Evolutionary conservation across 495 filamentous ascomycete genomes (phyloP).

Genomic region (Podospora bellae-mahoneyi): DNA sequence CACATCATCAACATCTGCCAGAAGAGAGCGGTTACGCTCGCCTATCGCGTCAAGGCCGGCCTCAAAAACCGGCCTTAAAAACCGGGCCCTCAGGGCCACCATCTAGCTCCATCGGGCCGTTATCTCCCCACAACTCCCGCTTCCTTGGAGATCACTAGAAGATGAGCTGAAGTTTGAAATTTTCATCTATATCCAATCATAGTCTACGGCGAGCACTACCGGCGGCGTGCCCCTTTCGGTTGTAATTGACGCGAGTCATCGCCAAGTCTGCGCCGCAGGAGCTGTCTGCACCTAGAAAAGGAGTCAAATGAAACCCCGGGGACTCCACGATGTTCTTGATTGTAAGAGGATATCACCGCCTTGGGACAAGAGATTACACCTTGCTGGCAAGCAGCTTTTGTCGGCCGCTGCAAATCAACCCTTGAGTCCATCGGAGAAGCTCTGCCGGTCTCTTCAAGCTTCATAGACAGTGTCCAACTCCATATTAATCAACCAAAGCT

Average conservation of each 20-base stretch:
- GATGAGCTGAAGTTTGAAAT: not conserved
- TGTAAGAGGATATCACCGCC: slow-evolving; percentile 1
- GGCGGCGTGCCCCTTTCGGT: not conserved
- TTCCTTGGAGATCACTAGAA: not conserved
- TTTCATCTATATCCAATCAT: not conserved
- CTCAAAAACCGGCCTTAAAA: not conserved
- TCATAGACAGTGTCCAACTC: not conserved
- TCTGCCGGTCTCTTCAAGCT: not conserved
- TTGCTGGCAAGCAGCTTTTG: not conserved
- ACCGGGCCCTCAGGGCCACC: not conserved
- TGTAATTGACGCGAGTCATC: not conserved
- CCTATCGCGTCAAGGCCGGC: slow-evolving; percentile 6
- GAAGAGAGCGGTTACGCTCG: slow-evolving; percentile 1
- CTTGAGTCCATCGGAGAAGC: not conserved
- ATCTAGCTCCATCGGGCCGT: not conserved
- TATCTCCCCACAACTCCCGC: not conserved
- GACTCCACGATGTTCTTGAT: not conserved
- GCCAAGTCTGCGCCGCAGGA: slow-evolving; percentile 1
- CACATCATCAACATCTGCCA: not conserved
- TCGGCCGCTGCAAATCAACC: not conserved
- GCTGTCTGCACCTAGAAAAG: not conserved
- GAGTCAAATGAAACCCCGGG: not conserved
- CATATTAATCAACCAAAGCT: not conserved
- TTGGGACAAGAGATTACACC: not conserved
- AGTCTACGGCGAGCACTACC: not conserved